Percentiles rank a stretch among this genome's conserved stretches.
phyloP scores from a whole-genome alignment of 208 protist species.

The Strigomonas culicis region DNA sequence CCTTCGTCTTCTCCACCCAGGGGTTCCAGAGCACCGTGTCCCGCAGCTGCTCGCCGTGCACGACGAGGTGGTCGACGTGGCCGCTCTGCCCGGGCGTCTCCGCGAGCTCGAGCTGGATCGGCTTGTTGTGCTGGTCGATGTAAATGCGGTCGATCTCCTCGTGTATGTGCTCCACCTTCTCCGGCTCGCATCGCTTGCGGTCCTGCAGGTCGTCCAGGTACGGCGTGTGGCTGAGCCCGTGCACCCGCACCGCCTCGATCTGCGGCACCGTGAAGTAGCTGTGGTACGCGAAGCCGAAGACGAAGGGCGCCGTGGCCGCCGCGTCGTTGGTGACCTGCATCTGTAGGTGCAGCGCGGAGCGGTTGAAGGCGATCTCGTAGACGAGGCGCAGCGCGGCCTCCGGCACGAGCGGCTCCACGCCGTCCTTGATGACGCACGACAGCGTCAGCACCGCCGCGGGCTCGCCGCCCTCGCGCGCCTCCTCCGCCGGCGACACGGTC shows the following conservation, averaged over 20 bases:
- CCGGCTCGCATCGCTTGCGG: slow-evolving; percentile 23
- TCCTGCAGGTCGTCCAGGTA: slow-evolving; percentile 67
- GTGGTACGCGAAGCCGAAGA: slow-evolving; percentile 81
- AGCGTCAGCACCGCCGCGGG: slow-evolving; percentile 24
- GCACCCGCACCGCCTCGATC: slow-evolving; percentile 41
- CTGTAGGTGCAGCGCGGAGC: slow-evolving; percentile 40
- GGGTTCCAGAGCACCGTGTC: slow-evolving; percentile 89
- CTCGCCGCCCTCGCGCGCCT: slow-evolving; percentile 20
- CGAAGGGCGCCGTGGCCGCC: slow-evolving; percentile 17
- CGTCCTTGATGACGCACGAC: slow-evolving; percentile 17
- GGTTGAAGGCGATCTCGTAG: slow-evolving; percentile 76
- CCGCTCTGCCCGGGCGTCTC: slow-evolving; percentile 15
- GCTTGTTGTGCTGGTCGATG: slow-evolving; percentile 30
- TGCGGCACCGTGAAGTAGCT: slow-evolving; percentile 75
- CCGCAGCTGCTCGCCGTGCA: slow-evolving; percentile 49
- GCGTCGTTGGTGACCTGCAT: slow-evolving; percentile 65
- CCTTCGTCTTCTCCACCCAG: slow-evolving; percentile 54
- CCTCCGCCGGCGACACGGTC: no score
- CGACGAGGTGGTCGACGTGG: slow-evolving; percentile 20
- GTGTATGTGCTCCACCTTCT: slow-evolving; percentile 28
- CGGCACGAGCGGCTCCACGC: slow-evolving; percentile 17
- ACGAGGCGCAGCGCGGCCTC: slow-evolving; percentile 5
- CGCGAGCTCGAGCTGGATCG: slow-evolving; percentile 34
- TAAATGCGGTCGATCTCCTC: slow-evolving; percentile 81
- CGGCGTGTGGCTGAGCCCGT: slow-evolving; percentile 55